Percentiles rank a stretch among this genome's conserved stretches.
Conservation (phyloP, 306 rosid species). For the Fragaria nilgerrensis region DNA sequence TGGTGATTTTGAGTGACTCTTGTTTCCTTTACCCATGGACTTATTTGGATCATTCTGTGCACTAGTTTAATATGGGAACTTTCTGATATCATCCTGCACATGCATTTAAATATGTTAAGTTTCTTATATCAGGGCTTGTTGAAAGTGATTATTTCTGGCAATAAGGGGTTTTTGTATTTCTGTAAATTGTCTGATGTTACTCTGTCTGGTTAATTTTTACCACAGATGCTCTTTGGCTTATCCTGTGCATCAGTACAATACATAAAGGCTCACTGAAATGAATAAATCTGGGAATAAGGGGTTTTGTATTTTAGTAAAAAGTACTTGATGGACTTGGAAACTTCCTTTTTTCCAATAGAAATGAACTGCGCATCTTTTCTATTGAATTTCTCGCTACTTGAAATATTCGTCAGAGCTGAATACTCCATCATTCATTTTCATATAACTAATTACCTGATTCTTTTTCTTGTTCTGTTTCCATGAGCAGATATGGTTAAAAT, state of each 20-base stretch:
- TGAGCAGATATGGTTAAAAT: constrained; percentile 95
- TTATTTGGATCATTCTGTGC: background rate
- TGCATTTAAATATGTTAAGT: background rate
- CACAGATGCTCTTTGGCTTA: background rate
- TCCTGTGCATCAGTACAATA: background rate
- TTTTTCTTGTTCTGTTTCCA: constrained; percentile 17
- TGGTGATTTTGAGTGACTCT: constrained; percentile 6
- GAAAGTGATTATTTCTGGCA: background rate
- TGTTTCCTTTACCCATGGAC: background rate
- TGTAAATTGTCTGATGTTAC: background rate
- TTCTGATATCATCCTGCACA: background rate
- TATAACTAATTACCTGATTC: constrained; percentile 7
- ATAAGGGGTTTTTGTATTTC: background rate
- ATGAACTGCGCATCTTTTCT: too few relatives aligned
- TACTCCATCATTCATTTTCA: constrained; percentile 13
- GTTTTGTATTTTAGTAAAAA: background rate
- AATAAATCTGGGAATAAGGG: background rate
- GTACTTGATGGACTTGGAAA: too few relatives aligned
- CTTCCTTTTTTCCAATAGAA: too few relatives aligned
- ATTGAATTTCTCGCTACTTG: background rate
- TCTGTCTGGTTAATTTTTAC: background rate
- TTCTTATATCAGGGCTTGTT: background rate
- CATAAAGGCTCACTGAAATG: background rate
- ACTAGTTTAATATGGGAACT: background rate
- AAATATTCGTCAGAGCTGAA: constrained; percentile 18